phyloP scores from a whole-genome alignment of 1,139 yeast genomes.

The Saccharomyces hybrid region DNA sequence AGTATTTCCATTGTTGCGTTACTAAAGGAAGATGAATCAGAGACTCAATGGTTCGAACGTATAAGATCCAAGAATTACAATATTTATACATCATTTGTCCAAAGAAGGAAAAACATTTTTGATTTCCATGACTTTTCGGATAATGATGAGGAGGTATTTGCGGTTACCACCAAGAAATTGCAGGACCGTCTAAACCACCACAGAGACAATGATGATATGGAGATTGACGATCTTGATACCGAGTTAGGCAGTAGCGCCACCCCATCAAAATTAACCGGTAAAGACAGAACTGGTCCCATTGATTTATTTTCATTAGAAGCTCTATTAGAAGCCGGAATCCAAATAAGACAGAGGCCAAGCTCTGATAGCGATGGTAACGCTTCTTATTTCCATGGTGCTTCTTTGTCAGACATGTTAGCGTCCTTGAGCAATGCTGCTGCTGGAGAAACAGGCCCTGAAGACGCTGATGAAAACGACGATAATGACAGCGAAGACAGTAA shows the following conservation, averaged over 20 bases:
- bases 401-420: constrained; percentile 29
- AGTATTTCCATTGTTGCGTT: constrained; percentile 86
- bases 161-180: constrained; percentile 21
- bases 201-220: constrained; percentile 13
- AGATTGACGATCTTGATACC: constrained; percentile 18
- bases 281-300: constrained; percentile 11
- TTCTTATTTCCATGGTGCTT: constrained; percentile 26
- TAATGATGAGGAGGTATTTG: constrained; percentile 30
- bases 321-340: constrained; percentile 28
- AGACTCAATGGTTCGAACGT: constrained; percentile 80
- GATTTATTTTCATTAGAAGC: constrained; percentile 28
- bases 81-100: constrained; percentile 40
- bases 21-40: constrained; percentile 59
- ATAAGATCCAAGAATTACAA: constrained; percentile 48
- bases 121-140: constrained; percentile 30
- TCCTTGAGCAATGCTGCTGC: constrained; percentile 34
- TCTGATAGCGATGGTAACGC: constrained; percentile 6
- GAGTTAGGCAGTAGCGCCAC: constrained; percentile 3
- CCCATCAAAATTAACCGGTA: neutral
- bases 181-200: constrained; percentile 14
- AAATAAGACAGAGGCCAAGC: constrained; percentile 23
- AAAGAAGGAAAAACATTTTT: constrained; percentile 34
- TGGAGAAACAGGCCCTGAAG: constrained; percentile 30
- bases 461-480: constrained; percentile 23
- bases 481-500: constrained; percentile 30